phyloP scores from a whole-genome alignment of 441 rosid species.

The Cnidoscolus chayamansa region DNA sequence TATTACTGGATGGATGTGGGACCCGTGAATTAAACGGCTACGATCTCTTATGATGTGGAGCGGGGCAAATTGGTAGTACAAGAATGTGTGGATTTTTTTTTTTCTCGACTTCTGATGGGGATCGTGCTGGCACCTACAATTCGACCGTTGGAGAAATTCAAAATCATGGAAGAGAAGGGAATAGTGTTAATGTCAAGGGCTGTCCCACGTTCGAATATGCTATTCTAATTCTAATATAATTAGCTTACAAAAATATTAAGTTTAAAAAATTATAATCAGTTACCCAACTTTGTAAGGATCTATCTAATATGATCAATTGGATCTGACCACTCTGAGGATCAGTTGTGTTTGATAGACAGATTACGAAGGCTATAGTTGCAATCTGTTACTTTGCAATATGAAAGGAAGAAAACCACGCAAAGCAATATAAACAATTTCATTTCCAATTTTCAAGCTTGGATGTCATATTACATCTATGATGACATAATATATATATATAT shows the following conservation, averaged over 20 bases:
- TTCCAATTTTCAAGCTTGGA: slow-evolving; percentile 20
- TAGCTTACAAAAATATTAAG: too few relatives aligned
- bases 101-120: too few relatives aligned
- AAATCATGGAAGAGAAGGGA: slow-evolving; percentile 2
- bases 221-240: too few relatives aligned
- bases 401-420: too few relatives aligned
- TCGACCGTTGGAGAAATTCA: slow-evolving; percentile 35
- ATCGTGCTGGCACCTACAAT: not conserved
- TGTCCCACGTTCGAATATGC: not conserved
- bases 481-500: slow-evolving; percentile 29
- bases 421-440: slow-evolving; percentile 23
- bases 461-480: slow-evolving; percentile 23
- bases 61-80: not conserved
- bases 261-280: too few relatives aligned
- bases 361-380: too few relatives aligned
- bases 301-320: too few relatives aligned
- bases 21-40: slow-evolving; percentile 9
- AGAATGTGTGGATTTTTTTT: too few relatives aligned
- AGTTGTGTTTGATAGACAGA: too few relatives aligned
- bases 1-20: not conserved
- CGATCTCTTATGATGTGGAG: slow-evolving; percentile 6
- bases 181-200: not conserved
- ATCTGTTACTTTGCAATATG: too few relatives aligned
- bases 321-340: too few relatives aligned
- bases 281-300: too few relatives aligned